Base-by-base conservation (phyloP, 495 filamentous ascomycete species). In the Astrocystis sublimbata region DNA sequence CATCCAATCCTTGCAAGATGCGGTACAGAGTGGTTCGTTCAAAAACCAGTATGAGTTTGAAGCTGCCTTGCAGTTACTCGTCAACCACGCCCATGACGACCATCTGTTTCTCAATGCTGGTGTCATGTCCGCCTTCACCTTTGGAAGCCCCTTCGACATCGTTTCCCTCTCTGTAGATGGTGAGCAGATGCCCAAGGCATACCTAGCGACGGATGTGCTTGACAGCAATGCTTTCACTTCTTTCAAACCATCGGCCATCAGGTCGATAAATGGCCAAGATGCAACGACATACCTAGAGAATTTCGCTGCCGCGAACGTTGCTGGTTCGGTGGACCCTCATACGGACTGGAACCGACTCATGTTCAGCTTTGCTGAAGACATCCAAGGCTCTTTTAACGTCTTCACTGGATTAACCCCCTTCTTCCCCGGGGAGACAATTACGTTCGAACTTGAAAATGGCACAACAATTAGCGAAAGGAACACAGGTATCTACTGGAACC, bases 301-400 rank as follows among this genome's bases (percentile, higher is more conserved):
- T 8, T 81, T 77, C 54, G 80, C 79, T 21, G 66, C 66, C 6
- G 47, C 63, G 0, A 79, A 83, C 50, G 65, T 74, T 0, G 49
- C 65, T 12, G 80, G 81, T 38, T 66, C 64, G 36, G 55, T 83
- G 2, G 81, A 85, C 40, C 70, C 75, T 0, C 71, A 85, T 60
- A 75, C 78, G 2, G 82, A 84, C 51, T 85, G 75, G 73, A 85
- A 85, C 62, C 51, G 76, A n/a, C 62, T 85, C 43, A 77, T 85
- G 72, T 62, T 63, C 5, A 79, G 65, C 61, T 73, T 79, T 13
- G 75, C 74, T 13, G 66, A 65, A 43, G 75, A 80, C 62, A 75
- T 85, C 45, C 74, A 76, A 40, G 74, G 66, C 1, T 7, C 53
- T n/a, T 65, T 73, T 9, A 76, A 67, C 43, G 57, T 69, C 12